These are phyloP conservation scores for Arthroderma sp. DNA, from an alignment of 2,329 filamentous ascomycete genomes.

Conservation along the genomic window DNA sequence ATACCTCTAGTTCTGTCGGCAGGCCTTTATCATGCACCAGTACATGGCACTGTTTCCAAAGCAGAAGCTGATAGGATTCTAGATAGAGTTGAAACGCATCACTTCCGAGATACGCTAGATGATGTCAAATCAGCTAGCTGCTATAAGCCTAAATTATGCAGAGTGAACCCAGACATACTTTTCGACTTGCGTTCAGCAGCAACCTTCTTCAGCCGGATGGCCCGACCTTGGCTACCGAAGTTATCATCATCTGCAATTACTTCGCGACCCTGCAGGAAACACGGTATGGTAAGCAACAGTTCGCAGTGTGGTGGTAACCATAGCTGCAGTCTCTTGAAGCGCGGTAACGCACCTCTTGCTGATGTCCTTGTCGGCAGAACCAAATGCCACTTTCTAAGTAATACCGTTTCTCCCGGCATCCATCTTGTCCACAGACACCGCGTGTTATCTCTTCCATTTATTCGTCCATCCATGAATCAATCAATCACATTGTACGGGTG, in stretches of 20 bases:
- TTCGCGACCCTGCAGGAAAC: conserved; percentile 25
- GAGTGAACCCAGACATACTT: conserved; percentile 22
- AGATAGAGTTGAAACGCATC: conserved; percentile 67
- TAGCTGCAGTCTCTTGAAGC: not conserved
- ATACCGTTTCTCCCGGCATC: conserved; percentile 59
- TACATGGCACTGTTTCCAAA: conserved; percentile 69
- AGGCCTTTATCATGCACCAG: conserved; percentile 55
- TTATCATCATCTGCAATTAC: conserved; percentile 53
- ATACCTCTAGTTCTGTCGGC: conserved; percentile 58
- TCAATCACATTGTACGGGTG: no score
- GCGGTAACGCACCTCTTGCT: conserved; percentile 48
- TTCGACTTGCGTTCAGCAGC: conserved; percentile 39
- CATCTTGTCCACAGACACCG: conserved; percentile 42
- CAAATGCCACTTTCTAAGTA: conserved; percentile 62
- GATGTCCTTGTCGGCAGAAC: conserved; percentile 70
- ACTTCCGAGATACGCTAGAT: conserved; percentile 43
- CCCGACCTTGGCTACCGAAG: conserved; percentile 50
- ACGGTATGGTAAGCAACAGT: not conserved
- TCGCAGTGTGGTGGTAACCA: not conserved
- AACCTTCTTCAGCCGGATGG: conserved; percentile 44
- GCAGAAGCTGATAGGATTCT: conserved; percentile 68
- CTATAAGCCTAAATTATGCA: conserved; percentile 4
- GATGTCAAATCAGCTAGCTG: conserved; percentile 28
- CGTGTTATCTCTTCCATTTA: conserved; percentile 32
- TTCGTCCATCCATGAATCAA: not conserved